Base-by-base conservation (phyloP, 2,329 filamentous ascomycete genomes). In the Intubia oerlemansii region DNA sequence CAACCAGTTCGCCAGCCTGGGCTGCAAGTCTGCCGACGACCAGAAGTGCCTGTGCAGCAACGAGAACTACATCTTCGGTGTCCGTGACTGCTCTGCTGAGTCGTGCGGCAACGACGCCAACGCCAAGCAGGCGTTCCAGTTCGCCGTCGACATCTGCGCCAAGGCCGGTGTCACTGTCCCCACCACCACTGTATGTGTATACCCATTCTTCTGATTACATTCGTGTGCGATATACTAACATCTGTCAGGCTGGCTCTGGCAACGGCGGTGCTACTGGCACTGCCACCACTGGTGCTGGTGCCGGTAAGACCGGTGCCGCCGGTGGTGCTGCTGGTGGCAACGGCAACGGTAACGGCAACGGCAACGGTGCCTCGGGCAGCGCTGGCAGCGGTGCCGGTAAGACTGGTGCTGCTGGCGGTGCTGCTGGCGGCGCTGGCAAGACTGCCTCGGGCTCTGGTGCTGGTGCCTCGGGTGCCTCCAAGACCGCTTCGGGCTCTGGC, bases 21-120 rank as follows among this genome's bases (percentile, higher is more conserved):
- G 53, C 34, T 69, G 64, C 48, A 5, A 25, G 10, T 35, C 34
- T n/a, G 26, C 23, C 4, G 34, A 40, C 23, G 56, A 61, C 34
- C 20, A 49, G 24, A 39, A 40, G 27, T 64, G 60, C 45, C 49
- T 63, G 10, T 65, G 60, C 50, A 39, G 41, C 32, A 54, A 57
- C 36, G 23, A 36, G 25, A 40, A 59, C 49, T 64, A 60, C 44
- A 39, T 47, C 32, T 60, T 53, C 37, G 60, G 59, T 29, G 44
- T 64, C 34, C 56, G 52, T 33, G 60, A 65, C 49, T 65, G 60
- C 47, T 52, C 58, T 12, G 37, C 39, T 36, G 45, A 55, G 44
- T 45, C 49, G 25, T 63, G 59, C 49, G 32, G 24, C 17, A 37
- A 33, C 29, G 32, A 39, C 10, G 38, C 44, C 11, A 43, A 51